Evolutionary conservation across 257 asterid genomes (phyloP), one percentile per base, ranked within the genome.

Genomic region (Solanum paucissectum): DNA sequence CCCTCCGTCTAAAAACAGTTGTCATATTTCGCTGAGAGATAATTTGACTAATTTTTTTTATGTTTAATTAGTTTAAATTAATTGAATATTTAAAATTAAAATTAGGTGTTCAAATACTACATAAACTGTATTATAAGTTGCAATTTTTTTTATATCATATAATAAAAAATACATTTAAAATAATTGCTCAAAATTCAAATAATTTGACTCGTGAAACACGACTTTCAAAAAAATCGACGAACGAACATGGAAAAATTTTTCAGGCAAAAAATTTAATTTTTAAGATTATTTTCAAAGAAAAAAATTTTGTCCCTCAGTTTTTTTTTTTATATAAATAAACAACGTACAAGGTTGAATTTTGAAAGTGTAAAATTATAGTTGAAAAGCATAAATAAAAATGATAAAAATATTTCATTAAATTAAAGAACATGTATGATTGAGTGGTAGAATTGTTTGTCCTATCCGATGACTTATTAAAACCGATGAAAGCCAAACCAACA

Each of bases 391-490:
- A 52, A 52, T 52, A 52, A 52, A 49, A 55, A 55, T 0, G 10
- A 6, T 18, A 55, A 55, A 55, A 55, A 18, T 18, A 18, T 18
- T 55, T 55, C n/a, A 6, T 18, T 55, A 55, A 55, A 1, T 8
- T 6, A 18, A 55, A 55, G n/a, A 55, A 55, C 2, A 0, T 55
- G 64, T 18, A 3, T 18, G n/a, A 18, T 18, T 55, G 64, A 55
- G 64, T 6, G 23, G 10, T 18, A 18, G 10, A 18, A 18, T 55
- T 55, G 0, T 55, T 55, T 18, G 1, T 55, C n/a, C 10, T 2
- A 55, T 55, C 10, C 4, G 0, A 0, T 4, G 0, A 9, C n/a
- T 55, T 55, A 6, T 18, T 18, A 55, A 55, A 55, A 55, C 1
- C 10, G n/a, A 18, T 18, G 4, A 18, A 52, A 18, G 3, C 1